phyloP scores from a whole-genome alignment of 2,329 filamentous ascomycete genomes.

The Zymoseptoria crescenta region DNA sequence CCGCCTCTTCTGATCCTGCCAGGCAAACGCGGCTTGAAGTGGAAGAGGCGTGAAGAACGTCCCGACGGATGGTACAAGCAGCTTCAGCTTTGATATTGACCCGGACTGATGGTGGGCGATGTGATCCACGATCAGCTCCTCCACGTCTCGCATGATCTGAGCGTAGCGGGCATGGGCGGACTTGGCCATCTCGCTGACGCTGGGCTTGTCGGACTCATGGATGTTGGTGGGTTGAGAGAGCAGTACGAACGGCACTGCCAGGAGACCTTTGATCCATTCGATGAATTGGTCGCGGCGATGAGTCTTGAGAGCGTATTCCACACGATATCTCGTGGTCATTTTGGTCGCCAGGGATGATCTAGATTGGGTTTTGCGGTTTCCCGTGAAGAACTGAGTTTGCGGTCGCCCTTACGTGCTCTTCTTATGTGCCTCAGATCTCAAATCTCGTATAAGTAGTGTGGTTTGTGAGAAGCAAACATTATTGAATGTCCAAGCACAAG shows the following conservation, averaged over 20 bases:
- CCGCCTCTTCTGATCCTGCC: constrained; percentile 75
- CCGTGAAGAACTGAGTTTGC: neutral
- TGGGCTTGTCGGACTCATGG: constrained; percentile 60
- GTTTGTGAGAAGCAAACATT: neutral
- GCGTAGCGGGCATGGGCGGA: constrained; percentile 82
- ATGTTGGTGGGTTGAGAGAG: constrained; percentile 89
- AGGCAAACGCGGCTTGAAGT: constrained; percentile 65
- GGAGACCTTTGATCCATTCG: constrained; percentile 75
- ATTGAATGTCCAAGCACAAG: too few relatives aligned
- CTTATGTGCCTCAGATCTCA: too few relatives aligned
- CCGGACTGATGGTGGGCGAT: constrained; percentile 64
- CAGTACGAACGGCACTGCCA: constrained; percentile 92
- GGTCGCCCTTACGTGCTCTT: too few relatives aligned
- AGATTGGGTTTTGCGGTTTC: neutral
- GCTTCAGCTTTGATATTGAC: constrained; percentile 68
- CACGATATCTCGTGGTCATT: constrained; percentile 34
- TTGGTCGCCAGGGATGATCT: neutral
- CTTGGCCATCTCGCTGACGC: constrained; percentile 58
- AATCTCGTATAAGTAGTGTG: too few relatives aligned
- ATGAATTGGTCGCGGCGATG: constrained; percentile 80
- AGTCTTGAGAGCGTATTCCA: constrained; percentile 58
- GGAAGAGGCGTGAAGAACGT: constrained; percentile 85
- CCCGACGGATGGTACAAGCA: constrained; percentile 86
- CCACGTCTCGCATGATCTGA: constrained; percentile 91
- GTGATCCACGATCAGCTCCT: constrained; percentile 84